These are phyloP conservation scores for Cercospora brassicicola DNA, from an alignment of 2,329 filamentous ascomycete genomes.

Conservation along the genomic window DNA sequence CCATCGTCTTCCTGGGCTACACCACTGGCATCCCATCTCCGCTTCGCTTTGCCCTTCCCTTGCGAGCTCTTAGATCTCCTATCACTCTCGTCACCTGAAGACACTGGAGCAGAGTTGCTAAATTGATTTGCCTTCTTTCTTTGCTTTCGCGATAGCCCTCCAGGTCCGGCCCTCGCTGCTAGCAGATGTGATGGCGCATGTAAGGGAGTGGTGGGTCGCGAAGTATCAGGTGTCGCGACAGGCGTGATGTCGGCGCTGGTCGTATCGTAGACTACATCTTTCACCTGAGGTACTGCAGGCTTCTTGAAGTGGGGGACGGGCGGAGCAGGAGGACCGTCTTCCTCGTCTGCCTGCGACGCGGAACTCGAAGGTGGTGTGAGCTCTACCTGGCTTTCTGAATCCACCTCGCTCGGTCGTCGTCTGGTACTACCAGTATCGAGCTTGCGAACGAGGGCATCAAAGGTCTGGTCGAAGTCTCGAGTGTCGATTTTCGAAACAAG, in stretches of 20 bases:
- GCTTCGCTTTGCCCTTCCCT: slow-evolving; percentile 73
- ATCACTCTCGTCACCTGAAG: slow-evolving; percentile 79
- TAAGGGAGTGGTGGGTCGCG: slow-evolving; percentile 74
- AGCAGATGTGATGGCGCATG: slow-evolving; percentile 60
- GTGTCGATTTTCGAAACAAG: slow-evolving; percentile 78
- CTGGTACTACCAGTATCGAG: slow-evolving; percentile 58
- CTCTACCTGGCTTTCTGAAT: slow-evolving; percentile 44
- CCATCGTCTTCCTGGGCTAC: slow-evolving; percentile 75
- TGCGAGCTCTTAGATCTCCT: slow-evolving; percentile 52
- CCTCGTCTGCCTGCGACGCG: slow-evolving; percentile 50
- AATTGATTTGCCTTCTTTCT: slow-evolving; percentile 62
- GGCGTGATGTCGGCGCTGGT: slow-evolving; percentile 69
- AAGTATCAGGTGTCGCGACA: slow-evolving; percentile 69
- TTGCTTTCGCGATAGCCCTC: slow-evolving; percentile 77
- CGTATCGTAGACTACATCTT: slow-evolving; percentile 33
- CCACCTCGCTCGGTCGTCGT: slow-evolving; percentile 30
- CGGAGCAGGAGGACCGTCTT: slow-evolving; percentile 55
- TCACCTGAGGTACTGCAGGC: slow-evolving; percentile 37
- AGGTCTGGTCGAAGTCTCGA: slow-evolving; percentile 81
- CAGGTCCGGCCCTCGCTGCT: slow-evolving; percentile 71
- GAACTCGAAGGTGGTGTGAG: slow-evolving; percentile 55
- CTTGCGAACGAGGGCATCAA: slow-evolving; percentile 86
- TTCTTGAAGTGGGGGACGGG: slow-evolving; percentile 51
- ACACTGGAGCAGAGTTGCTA: slow-evolving; percentile 60
- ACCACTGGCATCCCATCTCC: slow-evolving; percentile 90